Percentiles rank a stretch among this genome's conserved stretches.
phyloP scores from a whole-genome alignment of 2,329 filamentous ascomycete genomes.

The Stemphylium beticola region DNA sequence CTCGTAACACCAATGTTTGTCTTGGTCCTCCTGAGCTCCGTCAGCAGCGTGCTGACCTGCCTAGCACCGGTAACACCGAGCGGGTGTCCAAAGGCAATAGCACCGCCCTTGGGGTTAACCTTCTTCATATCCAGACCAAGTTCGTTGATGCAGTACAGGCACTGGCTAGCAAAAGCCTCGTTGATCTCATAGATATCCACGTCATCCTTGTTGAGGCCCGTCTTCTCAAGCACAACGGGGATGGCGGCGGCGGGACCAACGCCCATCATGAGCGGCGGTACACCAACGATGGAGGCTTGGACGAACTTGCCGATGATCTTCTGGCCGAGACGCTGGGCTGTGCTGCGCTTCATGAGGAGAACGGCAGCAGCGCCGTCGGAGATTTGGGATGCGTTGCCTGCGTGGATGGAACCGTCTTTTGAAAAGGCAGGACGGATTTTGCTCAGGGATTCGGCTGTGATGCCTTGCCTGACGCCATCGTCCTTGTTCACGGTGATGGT shows the following conservation, averaged over 20 bases:
- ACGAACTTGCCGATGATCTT: conserved; percentile 92
- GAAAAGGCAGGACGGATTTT: conserved; percentile 93
- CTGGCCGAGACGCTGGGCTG: conserved; percentile 86
- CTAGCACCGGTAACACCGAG: conserved; percentile 92
- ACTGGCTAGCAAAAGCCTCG: conserved; percentile 96
- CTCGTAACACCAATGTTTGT: conserved; percentile 89
- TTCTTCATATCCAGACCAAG: conserved; percentile 82
- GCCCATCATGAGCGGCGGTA: conserved; percentile 93
- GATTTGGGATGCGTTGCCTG: conserved; percentile 94
- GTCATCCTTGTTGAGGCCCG: conserved; percentile 80
- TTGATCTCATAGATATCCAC: conserved; percentile 99
- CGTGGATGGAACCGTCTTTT: conserved; percentile 92
- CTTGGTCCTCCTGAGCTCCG: conserved; percentile 83
- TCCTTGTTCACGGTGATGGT: conserved; percentile 83
- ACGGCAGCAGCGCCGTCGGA: conserved; percentile 93
- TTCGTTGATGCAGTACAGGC: conserved; percentile 90
- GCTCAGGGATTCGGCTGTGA: conserved; percentile 84
- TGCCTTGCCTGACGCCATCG: conserved; percentile 83
- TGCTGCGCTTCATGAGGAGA: conserved; percentile 91
- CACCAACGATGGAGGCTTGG: conserved; percentile 81
- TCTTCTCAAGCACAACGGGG: conserved; percentile 86
- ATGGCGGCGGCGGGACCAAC: conserved; percentile 96
- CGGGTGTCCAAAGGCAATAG: conserved; percentile 95
- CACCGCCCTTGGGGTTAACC: conserved; percentile 96
- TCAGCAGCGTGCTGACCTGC: conserved; percentile 90